Percentiles rank a stretch among this genome's conserved stretches.
These are phyloP conservation scores for Holtermannia corniformis DNA, from an alignment of 768 basidiomycete species.

Conservation along the genomic window DNA sequence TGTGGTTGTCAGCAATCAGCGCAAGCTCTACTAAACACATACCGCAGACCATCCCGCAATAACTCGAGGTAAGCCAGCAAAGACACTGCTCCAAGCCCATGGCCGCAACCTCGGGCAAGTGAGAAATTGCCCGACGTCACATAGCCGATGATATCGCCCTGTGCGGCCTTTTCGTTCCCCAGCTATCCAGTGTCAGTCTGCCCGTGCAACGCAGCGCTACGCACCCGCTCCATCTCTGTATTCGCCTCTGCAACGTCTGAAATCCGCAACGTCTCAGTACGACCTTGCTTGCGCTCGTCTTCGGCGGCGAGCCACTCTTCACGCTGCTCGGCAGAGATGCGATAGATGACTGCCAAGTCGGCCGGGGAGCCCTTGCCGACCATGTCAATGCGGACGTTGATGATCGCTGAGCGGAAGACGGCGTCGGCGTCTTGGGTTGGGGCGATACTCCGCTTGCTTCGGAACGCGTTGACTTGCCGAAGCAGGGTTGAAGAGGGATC, in stretches of 20 bases:
- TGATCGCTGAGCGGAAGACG: conserved; percentile 54
- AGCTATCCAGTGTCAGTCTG: conserved; percentile 8
- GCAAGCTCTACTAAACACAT: no score
- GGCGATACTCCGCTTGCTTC: conserved; percentile 51
- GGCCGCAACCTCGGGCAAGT: conserved; percentile 64
- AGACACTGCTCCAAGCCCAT: conserved; percentile 65
- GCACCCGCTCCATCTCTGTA: conserved; percentile 14
- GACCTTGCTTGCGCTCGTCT: neutral
- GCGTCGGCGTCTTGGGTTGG: conserved; percentile 43
- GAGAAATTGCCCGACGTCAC: conserved; percentile 78
- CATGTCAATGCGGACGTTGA: conserved; percentile 58
- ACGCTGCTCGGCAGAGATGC: conserved; percentile 51
- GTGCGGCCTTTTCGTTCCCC: conserved; percentile 43
- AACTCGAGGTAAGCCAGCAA: conserved; percentile 38
- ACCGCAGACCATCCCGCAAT: neutral
- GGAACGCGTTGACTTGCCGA: conserved; percentile 52
- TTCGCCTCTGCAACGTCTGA: no score
- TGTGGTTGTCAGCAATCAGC: no score
- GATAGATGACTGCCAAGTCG: conserved; percentile 66
- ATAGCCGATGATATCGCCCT: conserved; percentile 60
- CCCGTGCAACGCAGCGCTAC: no score
- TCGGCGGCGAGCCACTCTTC: conserved; percentile 45
- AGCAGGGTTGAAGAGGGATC: conserved; percentile 46
- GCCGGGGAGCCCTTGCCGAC: conserved; percentile 61
- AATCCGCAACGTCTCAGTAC: neutral